Evolutionary conservation across 2,329 filamentous ascomycete species (phyloP).

Genomic region (Coniochaeta sp.): DNA sequence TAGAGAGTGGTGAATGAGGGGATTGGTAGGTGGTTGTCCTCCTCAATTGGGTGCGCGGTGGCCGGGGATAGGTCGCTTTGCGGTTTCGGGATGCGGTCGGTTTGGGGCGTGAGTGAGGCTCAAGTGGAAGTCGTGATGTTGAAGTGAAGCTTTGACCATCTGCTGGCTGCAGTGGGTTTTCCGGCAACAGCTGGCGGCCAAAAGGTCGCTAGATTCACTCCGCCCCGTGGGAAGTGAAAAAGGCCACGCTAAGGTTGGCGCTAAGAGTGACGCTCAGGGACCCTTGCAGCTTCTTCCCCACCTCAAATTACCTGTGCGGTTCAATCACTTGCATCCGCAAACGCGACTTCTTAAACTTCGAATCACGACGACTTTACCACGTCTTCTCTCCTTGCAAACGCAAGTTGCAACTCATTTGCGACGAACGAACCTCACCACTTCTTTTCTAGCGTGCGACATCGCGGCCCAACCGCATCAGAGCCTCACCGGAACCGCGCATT

Average conservation of each 20-base stretch:
- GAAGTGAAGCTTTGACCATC: not conserved
- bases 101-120: not conserved
- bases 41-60: slow-evolving; percentile 1
- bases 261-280: not conserved
- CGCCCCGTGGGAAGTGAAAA: too few relatives aligned
- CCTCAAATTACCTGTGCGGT: too few relatives aligned
- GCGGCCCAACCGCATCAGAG: not conserved
- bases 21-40: not conserved
- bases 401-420: too few relatives aligned
- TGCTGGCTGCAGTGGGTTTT: not conserved
- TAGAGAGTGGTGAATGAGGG: not conserved
- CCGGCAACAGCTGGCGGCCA: not conserved
- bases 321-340: too few relatives aligned
- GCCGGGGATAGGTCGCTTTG: not conserved
- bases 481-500: not conserved
- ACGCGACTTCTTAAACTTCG: not conserved
- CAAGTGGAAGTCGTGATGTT: not conserved
- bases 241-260: not conserved
- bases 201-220: too few relatives aligned
- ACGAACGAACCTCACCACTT: too few relatives aligned
- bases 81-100: not conserved
- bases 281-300: not conserved
- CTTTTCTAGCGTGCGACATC: too few relatives aligned
- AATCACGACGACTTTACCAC: not conserved
- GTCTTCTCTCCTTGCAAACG: not conserved